phyloP scores from a whole-genome alignment of 306 rosid genomes.

The Cicer yamashitae region DNA sequence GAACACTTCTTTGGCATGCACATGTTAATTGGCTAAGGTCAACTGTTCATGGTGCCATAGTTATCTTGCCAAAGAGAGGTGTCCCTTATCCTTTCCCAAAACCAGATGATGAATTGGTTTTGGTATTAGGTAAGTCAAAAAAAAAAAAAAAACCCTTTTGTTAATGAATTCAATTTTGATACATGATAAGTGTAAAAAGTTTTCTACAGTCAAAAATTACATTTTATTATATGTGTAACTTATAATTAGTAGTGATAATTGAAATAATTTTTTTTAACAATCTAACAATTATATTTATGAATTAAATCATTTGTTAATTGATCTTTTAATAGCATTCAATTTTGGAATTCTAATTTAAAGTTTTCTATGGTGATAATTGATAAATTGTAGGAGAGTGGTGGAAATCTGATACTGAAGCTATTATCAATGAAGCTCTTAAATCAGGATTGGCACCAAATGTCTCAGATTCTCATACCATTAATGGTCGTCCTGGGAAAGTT shows the following conservation, averaged over 20 bases:
- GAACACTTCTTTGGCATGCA: constrained; percentile 93
- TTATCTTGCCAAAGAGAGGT: constrained; percentile 83
- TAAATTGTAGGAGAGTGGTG: constrained; percentile 85
- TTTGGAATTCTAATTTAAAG: background rate
- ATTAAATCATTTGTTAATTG: background rate
- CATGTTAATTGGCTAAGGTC: constrained; percentile 89
- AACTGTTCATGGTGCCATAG: constrained; percentile 81
- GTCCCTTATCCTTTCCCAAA: constrained; percentile 89
- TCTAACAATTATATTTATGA: background rate
- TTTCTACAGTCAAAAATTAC: no score
- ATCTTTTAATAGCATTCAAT: background rate
- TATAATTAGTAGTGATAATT: no score
- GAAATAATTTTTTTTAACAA: no score
- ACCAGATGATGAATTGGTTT: constrained; percentile 74
- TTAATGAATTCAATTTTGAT: background rate
- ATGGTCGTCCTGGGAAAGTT: constrained; percentile 78
- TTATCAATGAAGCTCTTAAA: constrained; percentile 79
- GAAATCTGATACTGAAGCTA: constrained; percentile 90
- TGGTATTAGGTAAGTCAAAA: constrained; percentile 63
- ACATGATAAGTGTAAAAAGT: no score
- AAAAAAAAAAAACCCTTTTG: background rate
- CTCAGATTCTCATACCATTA: constrained; percentile 90
- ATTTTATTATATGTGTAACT: no score
- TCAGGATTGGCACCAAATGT: constrained; percentile 90
- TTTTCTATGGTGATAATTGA: background rate